Evolutionary conservation across 1,284 basidiomycete species (phyloP).

Genomic region (Irpex sp.): DNA sequence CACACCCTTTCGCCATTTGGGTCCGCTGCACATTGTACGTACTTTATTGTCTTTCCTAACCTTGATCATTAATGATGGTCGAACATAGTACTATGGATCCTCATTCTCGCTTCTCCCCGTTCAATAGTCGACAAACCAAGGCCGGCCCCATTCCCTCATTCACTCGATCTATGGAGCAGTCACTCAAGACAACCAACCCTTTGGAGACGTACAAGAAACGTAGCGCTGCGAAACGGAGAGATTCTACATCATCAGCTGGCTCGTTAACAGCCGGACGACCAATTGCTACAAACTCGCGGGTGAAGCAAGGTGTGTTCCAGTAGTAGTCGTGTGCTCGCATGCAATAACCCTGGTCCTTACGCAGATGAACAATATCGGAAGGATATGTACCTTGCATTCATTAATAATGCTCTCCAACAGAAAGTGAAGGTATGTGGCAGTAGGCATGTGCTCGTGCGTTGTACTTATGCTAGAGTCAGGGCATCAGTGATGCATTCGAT

Average conservation of each 20-base stretch:
- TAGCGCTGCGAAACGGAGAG: conserved; percentile 29
- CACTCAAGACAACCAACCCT: conserved; percentile 32
- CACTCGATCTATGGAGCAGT: conserved; percentile 43
- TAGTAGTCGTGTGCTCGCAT: conserved; percentile 6
- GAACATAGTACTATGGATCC: conserved; percentile 52
- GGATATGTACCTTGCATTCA: conserved; percentile 83
- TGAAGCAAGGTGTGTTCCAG: conserved; percentile 47
- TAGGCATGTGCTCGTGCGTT: neutral
- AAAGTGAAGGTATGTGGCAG: conserved; percentile 55
- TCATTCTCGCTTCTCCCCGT: conserved; percentile 69
- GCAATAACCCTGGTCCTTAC: neutral
- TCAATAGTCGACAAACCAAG: conserved; percentile 66
- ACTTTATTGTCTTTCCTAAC: neutral
- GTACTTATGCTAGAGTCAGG: conserved; percentile 38
- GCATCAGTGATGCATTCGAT: conserved; percentile 61
- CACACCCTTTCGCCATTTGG: neutral
- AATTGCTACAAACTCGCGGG: conserved; percentile 71
- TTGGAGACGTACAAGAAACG: conserved; percentile 42
- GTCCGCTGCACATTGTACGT: neutral
- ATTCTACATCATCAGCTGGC: conserved; percentile 26
- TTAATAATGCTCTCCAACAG: conserved; percentile 79
- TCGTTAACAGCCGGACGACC: conserved; percentile 51
- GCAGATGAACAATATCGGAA: conserved; percentile 68
- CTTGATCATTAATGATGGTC: neutral
- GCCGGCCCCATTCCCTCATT: conserved; percentile 49